Conservation (phyloP, 1,284 basidiomycete genomes). For the Pseudomicrostroma phylloplanum region DNA sequence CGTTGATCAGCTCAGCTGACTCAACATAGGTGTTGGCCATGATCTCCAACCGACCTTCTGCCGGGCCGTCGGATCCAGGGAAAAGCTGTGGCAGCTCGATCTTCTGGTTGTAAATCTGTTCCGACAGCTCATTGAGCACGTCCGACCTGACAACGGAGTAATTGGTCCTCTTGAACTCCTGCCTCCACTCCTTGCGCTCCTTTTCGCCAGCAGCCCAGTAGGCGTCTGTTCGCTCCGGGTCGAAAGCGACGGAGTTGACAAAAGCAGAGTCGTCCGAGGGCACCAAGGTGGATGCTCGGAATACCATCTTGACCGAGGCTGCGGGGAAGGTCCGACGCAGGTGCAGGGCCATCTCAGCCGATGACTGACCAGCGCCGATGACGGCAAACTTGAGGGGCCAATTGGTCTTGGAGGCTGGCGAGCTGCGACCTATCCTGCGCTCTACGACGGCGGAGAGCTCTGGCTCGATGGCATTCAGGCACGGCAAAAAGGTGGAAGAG, state of each 20-base stretch:
- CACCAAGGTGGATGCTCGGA: conserved; percentile 43
- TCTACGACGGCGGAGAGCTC: conserved; percentile 20
- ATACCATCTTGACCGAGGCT: conserved; percentile 42
- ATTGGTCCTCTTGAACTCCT: conserved; percentile 48
- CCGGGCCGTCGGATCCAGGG: conserved; percentile 22
- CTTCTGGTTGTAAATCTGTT: conserved; percentile 43
- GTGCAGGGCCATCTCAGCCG: conserved; percentile 45
- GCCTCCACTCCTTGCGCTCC: conserved; percentile 34
- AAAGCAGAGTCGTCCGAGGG: conserved; percentile 48
- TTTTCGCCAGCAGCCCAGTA: conserved; percentile 39
- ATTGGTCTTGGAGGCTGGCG: not conserved
- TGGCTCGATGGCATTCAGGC: conserved; percentile 30
- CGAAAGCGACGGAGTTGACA: conserved; percentile 47
- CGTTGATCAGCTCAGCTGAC: conserved; percentile 14
- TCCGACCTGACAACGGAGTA: conserved; percentile 46
- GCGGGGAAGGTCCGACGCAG: conserved; percentile 41
- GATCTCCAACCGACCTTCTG: conserved; percentile 24
- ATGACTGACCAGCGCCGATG: conserved; percentile 46
- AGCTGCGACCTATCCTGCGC: conserved; percentile 9
- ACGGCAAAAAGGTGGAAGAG: conserved; percentile 40
- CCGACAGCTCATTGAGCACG: conserved; percentile 40
- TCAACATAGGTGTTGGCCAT: conserved; percentile 19
- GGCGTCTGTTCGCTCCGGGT: conserved; percentile 43
- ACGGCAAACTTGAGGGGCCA: conserved; percentile 38
- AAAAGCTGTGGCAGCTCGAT: conserved; percentile 37